phyloP scores from a whole-genome alignment of 257 asterid species.

The Ocimum tenuiflorum region DNA sequence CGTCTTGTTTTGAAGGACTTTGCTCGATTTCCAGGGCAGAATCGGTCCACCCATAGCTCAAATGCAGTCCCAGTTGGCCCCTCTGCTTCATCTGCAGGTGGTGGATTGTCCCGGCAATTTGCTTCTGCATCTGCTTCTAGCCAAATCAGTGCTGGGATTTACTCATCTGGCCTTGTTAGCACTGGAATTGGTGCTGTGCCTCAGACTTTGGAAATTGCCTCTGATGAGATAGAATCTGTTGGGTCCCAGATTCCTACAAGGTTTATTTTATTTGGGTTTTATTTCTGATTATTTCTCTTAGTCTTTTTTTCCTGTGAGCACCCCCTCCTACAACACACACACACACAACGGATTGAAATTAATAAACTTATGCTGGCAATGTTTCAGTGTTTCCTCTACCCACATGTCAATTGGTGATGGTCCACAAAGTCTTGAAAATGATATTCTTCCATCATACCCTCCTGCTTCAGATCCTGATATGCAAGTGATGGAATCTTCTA shows the following conservation, averaged over 20 bases:
- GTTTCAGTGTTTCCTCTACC: constrained; percentile 50
- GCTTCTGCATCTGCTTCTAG: constrained; percentile 47
- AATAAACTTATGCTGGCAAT: not conserved
- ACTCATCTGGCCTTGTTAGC: constrained; percentile 51
- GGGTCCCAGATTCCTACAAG: constrained; percentile 54
- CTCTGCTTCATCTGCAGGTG: constrained; percentile 45
- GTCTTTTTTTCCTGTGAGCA: not conserved
- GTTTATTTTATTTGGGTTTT: constrained; percentile 26
- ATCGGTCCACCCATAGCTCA: constrained; percentile 71
- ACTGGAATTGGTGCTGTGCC: constrained; percentile 51
- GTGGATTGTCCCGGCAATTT: constrained; percentile 49
- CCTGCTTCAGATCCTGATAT: constrained; percentile 45
- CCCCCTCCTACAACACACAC: not conserved
- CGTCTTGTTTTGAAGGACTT: constrained; percentile 55
- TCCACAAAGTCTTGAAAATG: constrained; percentile 48
- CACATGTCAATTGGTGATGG: constrained; percentile 49
- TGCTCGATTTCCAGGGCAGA: constrained; percentile 93
- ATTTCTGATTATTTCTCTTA: not conserved
- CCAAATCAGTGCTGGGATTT: constrained; percentile 45
- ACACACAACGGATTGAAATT: not conserved
- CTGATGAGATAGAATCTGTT: constrained; percentile 51
- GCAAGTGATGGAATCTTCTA: constrained; percentile 48
- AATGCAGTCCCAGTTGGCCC: constrained; percentile 62
- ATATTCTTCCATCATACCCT: constrained; percentile 41
- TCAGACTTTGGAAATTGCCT: constrained; percentile 47